A percentile compares a stretch with the other conserved stretches of the same genome.
phyloP scores from a whole-genome alignment of 345 rosid genomes.

The Bruguiera parviflora region DNA sequence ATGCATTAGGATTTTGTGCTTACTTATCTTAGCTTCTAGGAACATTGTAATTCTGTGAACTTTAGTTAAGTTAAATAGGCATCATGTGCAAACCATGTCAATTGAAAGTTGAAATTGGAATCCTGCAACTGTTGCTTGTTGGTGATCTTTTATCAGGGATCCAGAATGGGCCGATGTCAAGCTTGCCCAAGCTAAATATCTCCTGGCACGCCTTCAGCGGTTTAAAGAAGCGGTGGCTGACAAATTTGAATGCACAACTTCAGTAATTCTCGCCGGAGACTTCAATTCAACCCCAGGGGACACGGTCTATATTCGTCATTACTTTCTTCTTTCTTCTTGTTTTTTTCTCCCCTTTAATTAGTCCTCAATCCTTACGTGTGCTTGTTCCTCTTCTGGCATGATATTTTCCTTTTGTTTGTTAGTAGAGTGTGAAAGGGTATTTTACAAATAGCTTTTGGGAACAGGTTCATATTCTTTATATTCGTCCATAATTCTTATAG shows the following conservation, averaged over 20 bases:
- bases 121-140: not conserved
- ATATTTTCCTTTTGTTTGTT: too few relatives aligned
- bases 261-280: constrained; percentile 76
- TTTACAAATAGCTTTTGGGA: not conserved
- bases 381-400: too few relatives aligned
- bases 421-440: too few relatives aligned
- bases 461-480: not conserved
- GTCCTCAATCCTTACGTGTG: too few relatives aligned
- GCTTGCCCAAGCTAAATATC: constrained; percentile 94
- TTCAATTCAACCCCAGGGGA: constrained; percentile 91
- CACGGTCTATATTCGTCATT: constrained; percentile 37
- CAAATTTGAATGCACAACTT: constrained; percentile 57
- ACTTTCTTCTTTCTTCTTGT: not conserved
- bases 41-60: not conserved
- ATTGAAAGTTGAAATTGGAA: too few relatives aligned
- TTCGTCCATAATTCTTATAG: not conserved
- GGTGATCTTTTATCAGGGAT: constrained; percentile 53
- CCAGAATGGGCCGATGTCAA: constrained; percentile 88
- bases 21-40: constrained; percentile 7
- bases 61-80: not conserved
- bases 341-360: not conserved
- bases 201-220: constrained; percentile 55
- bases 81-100: too few relatives aligned
- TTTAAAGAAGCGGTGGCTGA: constrained; percentile 55
- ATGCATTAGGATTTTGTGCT: not conserved